phyloP scores from a whole-genome alignment of 2,329 filamentous ascomycete genomes.

The Aureobasidium sp. region DNA sequence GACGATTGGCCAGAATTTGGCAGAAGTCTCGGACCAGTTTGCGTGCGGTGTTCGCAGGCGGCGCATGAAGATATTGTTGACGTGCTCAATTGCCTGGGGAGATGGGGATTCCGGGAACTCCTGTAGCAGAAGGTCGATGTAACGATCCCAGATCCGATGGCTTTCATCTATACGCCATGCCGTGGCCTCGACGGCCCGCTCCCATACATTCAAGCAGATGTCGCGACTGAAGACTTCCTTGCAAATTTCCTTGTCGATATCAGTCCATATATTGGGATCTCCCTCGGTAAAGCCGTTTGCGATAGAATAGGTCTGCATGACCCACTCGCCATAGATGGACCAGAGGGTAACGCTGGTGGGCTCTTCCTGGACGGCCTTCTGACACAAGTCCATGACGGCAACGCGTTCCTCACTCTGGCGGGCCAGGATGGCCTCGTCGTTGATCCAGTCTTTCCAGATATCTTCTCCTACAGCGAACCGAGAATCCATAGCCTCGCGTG shows the following conservation, averaged over 20 bases:
- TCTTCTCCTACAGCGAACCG: slow-evolving; percentile 68
- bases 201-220: slow-evolving; percentile 60
- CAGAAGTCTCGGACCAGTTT: slow-evolving; percentile 67
- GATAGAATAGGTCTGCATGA: slow-evolving; percentile 62
- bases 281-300: slow-evolving; percentile 51
- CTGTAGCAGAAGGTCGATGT: slow-evolving; percentile 64
- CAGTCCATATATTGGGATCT: slow-evolving; percentile 41
- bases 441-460: slow-evolving; percentile 68
- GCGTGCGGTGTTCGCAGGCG: slow-evolving; percentile 66
- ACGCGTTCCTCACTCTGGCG: slow-evolving; percentile 60
- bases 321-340: slow-evolving; percentile 71
- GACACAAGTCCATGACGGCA: slow-evolving; percentile 63
- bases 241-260: slow-evolving; percentile 62
- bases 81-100: slow-evolving; percentile 53
- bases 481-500: slow-evolving; percentile 53
- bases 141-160: slow-evolving; percentile 71
- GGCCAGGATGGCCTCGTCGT: slow-evolving; percentile 59
- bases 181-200: slow-evolving; percentile 63
- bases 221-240: slow-evolving; percentile 66
- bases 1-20: slow-evolving; percentile 67
- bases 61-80: slow-evolving; percentile 63
- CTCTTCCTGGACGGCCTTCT: slow-evolving; percentile 62
- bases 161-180: slow-evolving; percentile 71
- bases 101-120: slow-evolving; percentile 52
- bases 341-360: slow-evolving; percentile 67